phyloP scores from a whole-genome alignment of 331 rosid species.

The Stylosanthes scabra region DNA sequence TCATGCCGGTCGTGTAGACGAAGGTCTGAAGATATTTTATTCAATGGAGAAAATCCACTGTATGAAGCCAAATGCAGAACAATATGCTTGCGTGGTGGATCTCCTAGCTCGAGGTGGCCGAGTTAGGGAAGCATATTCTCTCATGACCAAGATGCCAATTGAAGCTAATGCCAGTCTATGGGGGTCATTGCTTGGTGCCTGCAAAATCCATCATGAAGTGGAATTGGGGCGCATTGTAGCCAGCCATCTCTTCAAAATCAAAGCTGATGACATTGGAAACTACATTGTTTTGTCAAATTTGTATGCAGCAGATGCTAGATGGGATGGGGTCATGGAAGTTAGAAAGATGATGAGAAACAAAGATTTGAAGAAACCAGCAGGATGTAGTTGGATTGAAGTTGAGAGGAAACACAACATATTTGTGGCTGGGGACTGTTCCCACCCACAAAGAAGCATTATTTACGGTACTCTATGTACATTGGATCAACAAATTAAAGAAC shows the following conservation, averaged over 20 bases:
- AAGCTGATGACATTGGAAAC: constrained; percentile 74
- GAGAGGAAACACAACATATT: constrained; percentile 63
- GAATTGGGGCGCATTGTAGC: constrained; percentile 74
- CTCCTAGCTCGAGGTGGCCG: constrained; percentile 82
- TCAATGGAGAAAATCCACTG: constrained; percentile 69
- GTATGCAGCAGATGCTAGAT: constrained; percentile 78
- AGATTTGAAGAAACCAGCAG: constrained; percentile 82
- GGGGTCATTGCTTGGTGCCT: constrained; percentile 87
- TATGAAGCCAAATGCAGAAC: constrained; percentile 81
- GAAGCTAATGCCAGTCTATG: constrained; percentile 77
- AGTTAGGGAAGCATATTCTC: constrained; percentile 66
- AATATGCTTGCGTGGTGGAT: constrained; percentile 82
- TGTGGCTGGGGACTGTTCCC: constrained; percentile 80
- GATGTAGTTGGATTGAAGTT: constrained; percentile 96
- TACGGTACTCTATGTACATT: constrained; percentile 54
- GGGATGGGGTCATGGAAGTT: constrained; percentile 79
- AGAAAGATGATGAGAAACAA: constrained; percentile 69
- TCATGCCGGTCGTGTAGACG: constrained; percentile 78
- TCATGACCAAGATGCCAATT: constrained; percentile 65
- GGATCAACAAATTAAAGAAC: constrained; percentile 79
- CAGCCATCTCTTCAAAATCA: constrained; percentile 61
- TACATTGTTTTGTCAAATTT: constrained; percentile 80
- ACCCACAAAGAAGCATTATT: constrained; percentile 72
- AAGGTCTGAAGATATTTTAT: constrained; percentile 77
- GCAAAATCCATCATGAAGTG: constrained; percentile 77